Evolutionary conservation across 2,329 filamentous ascomycete species (phyloP).

Genomic region (Colletotrichum spaethianum): DNA sequence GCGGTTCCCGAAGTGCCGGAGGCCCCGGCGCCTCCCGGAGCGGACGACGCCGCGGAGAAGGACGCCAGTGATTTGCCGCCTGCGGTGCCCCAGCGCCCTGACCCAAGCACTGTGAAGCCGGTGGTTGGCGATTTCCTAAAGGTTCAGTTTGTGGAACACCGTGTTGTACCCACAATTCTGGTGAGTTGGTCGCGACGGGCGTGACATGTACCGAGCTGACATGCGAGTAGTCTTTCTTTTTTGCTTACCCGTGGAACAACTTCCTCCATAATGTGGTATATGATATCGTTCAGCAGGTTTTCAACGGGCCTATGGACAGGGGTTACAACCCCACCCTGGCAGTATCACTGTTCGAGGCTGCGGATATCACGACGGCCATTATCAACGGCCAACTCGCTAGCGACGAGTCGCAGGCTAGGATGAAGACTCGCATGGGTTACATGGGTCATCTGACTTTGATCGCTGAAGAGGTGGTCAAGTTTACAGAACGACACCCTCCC

Average conservation of each 20-base stretch:
- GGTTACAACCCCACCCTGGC: conserved; percentile 93
- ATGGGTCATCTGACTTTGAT: conserved; percentile 99
- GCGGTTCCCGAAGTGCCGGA: conserved; percentile 31
- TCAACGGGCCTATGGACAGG: conserved; percentile 97
- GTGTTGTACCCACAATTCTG: conserved; percentile 94
- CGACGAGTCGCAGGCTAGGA: conserved; percentile 86
- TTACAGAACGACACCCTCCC: conserved; percentile 92
- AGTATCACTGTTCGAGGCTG: conserved; percentile 92
- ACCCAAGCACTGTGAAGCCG: conserved; percentile 61
- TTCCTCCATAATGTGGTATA: conserved; percentile 99
- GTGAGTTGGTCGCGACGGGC: conserved; percentile 67
- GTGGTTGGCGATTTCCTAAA: conserved; percentile 97
- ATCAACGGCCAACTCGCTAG: conserved; percentile 90
- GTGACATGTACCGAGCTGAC: conserved; percentile 7
- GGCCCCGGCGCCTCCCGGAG: conserved; percentile 16
- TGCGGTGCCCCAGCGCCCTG: conserved; percentile 39
- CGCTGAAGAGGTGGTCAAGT: conserved; percentile 98
- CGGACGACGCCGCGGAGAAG: conserved; percentile 4
- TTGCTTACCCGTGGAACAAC: conserved; percentile 99
- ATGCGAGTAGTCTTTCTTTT: conserved; percentile 86
- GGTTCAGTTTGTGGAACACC: conserved; percentile 95
- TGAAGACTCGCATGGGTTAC: conserved; percentile 93
- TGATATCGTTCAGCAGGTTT: conserved; percentile 98
- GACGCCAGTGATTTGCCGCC: conserved; percentile 36
- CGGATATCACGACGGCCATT: conserved; percentile 91